Evolutionary conservation across 2,329 filamentous ascomycete species (phyloP), one percentile per base, ranked within the genome.

Genomic region (Myriangium duriaei): DNA sequence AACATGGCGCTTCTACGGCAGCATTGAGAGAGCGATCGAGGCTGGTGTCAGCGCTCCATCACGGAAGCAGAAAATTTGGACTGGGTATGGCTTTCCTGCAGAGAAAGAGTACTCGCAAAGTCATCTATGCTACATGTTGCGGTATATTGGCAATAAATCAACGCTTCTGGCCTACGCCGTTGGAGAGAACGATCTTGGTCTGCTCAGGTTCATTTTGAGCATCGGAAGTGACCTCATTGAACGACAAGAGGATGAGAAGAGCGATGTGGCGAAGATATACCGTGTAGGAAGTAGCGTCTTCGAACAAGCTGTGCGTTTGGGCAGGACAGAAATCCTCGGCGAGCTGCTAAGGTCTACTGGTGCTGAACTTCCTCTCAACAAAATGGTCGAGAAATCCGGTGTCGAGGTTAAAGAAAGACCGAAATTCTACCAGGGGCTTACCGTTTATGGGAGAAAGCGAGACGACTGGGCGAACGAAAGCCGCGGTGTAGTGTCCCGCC

Each of bases 371-470:
- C 79, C 81, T 0, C 59, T 87, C 0, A 71, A 80, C 33, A 62
- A 72, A 12, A 59, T 91, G 4, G 70, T 81, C 30, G 71, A 77
- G 56, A 71, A 71, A 40, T 78, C 68, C 40, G 80, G 80, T 2
- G 57, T 79, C 1, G 68, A 79, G 48, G 55, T 77, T 34, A 65
- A 72, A 37, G 63, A 72, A 45, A 81, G 79, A 54, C 74, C 81
- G 1, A 69, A 70, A 39, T 82, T 74, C 54, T 92, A 92, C 51
- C 79, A 82, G 55, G 84, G 84, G 0, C 57, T 88, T 18, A 78
- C 74, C 1, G 78, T 92, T 1, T 76, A 81, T 45, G 82, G 83
- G 2, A 76, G 74, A 55, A 87, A 87, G 57, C 65, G 74, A 34
- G 63, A 65, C 21, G 82, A 87, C 48, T 92, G 83, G 84, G 80